Conservation (phyloP, 2,329 filamentous ascomycete species). For the Phyllosticta citribraziliensis region DNA sequence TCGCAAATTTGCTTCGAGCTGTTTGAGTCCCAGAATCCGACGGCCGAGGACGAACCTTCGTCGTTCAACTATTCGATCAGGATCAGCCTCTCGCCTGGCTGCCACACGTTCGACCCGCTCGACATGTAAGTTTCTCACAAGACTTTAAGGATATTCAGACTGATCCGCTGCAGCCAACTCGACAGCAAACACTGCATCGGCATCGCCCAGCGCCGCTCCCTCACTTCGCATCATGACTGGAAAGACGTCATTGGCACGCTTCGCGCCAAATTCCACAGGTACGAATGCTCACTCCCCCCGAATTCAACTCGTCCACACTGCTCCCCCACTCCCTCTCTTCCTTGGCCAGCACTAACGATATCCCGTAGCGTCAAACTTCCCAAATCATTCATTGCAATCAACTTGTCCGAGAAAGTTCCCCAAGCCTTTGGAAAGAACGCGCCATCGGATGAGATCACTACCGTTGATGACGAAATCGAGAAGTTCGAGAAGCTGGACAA, state of each 20-base stretch:
- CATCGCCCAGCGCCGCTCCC: slow-evolving; percentile 76
- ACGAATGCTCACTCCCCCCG: slow-evolving; percentile 30
- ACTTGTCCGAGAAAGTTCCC: slow-evolving; percentile 39
- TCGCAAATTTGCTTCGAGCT: slow-evolving; percentile 97
- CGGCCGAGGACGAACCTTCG: slow-evolving; percentile 48
- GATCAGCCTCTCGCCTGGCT: slow-evolving; percentile 90
- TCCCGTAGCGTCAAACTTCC: slow-evolving; percentile 36
- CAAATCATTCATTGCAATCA: slow-evolving; percentile 42
- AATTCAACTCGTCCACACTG: not conserved
- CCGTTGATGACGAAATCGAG: slow-evolving; percentile 30
- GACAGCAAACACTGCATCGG: slow-evolving; percentile 96
- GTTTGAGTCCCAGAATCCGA: slow-evolving; percentile 80
- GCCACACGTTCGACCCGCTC: slow-evolving; percentile 90
- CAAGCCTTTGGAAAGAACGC: slow-evolving; percentile 27
- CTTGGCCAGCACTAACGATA: not conserved
- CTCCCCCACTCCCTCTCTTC: not conserved
- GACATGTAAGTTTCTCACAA: slow-evolving; percentile 50
- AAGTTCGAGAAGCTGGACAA: not conserved
- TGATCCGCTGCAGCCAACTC: slow-evolving; percentile 47
- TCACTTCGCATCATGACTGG: slow-evolving; percentile 91
- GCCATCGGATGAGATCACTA: not conserved
- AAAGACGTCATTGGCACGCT: slow-evolving; percentile 94
- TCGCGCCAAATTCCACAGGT: slow-evolving; percentile 91
- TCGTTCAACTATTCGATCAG: slow-evolving; percentile 91
- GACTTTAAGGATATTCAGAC: not conserved